Conservation (phyloP, 345 rosid genomes). For the Moricandia arvensis region DNA sequence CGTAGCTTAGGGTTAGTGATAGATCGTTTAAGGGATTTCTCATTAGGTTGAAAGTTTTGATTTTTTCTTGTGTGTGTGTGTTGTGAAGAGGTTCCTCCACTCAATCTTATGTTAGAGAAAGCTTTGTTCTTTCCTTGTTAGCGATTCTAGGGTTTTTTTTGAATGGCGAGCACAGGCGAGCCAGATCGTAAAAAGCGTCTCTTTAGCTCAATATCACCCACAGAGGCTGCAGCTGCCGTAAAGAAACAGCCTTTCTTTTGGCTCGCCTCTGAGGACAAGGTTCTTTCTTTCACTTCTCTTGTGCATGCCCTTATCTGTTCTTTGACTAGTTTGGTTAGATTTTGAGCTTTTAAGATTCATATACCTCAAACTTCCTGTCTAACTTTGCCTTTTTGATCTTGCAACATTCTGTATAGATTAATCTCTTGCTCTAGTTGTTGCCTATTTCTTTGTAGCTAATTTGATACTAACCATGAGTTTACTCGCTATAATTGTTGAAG, state of each 20-base stretch:
- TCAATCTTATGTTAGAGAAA: conserved; percentile 33
- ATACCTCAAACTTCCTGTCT: no score
- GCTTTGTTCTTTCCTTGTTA: conserved; percentile 7
- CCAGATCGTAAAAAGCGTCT: conserved; percentile 88
- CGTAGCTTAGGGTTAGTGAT: conserved; percentile 6
- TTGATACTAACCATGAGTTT: no score
- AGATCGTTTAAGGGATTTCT: conserved; percentile 24
- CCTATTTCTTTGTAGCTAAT: no score
- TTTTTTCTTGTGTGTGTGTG: not conserved
- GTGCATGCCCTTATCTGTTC: conserved; percentile 3
- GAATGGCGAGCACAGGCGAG: conserved; percentile 92
- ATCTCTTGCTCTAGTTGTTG: no score
- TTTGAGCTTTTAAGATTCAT: no score
- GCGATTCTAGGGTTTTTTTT: conserved; percentile 43
- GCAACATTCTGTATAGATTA: no score
- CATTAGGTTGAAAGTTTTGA: not conserved
- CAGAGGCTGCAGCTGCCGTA: conserved; percentile 59
- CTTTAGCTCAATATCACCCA: conserved; percentile 72
- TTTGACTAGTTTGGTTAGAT: not conserved
- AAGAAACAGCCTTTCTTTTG: conserved; percentile 67
- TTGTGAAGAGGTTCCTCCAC: not conserved
- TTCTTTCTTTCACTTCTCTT: conserved; percentile 10
- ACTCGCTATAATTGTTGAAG: no score
- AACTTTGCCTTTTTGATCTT: no score
- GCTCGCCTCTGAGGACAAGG: conserved; percentile 78